phyloP scores from a whole-genome alignment of 768 basidiomycete species.

The Rhizopogon vesiculosus region DNA sequence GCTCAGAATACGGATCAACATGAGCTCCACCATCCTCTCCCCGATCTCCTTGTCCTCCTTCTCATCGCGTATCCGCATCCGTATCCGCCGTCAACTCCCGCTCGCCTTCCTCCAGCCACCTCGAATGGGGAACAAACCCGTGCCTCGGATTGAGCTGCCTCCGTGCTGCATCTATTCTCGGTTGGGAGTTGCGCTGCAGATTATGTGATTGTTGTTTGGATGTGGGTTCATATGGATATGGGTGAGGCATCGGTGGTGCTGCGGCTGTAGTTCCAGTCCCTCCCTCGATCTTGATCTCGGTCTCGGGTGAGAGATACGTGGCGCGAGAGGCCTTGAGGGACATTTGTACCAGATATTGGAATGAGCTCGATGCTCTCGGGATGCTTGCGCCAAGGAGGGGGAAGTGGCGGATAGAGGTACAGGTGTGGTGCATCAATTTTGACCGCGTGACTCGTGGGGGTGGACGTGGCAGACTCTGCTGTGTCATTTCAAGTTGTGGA shows the following conservation, averaged over 20 bases:
- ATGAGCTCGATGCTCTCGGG: slow-evolving; percentile 64
- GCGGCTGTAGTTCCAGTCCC: too few species aligned
- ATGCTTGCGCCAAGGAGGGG: slow-evolving; percentile 44
- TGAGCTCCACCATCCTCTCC: too few species aligned
- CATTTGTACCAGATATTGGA: slow-evolving; percentile 3
- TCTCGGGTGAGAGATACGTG: slow-evolving; percentile 32
- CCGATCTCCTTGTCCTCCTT: too few species aligned
- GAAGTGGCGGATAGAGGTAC: slow-evolving; percentile 32
- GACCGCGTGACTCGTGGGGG: slow-evolving; percentile 44
- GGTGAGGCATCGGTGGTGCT: slow-evolving; percentile 25
- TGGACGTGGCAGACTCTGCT: slow-evolving; percentile 20
- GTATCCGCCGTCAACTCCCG: too few species aligned
- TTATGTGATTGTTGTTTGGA: slow-evolving; percentile 41
- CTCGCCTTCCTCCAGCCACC: too few species aligned
- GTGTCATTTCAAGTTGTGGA: slow-evolving; percentile 13
- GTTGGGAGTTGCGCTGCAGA: slow-evolving; percentile 37
- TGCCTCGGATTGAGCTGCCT: slow-evolving; percentile 55
- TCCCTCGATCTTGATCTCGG: not conserved
- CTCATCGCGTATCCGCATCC: too few species aligned
- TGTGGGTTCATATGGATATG: slow-evolving; percentile 8
- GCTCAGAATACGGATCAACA: too few species aligned
- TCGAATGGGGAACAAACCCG: slow-evolving; percentile 45
- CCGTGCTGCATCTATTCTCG: too few species aligned
- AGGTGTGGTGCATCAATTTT: slow-evolving; percentile 47
- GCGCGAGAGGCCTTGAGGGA: slow-evolving; percentile 22